Percentiles rank a stretch among this genome's conserved stretches.
Conservation (phyloP, 1,284 basidiomycete species). For the Tremellales sp. region DNA sequence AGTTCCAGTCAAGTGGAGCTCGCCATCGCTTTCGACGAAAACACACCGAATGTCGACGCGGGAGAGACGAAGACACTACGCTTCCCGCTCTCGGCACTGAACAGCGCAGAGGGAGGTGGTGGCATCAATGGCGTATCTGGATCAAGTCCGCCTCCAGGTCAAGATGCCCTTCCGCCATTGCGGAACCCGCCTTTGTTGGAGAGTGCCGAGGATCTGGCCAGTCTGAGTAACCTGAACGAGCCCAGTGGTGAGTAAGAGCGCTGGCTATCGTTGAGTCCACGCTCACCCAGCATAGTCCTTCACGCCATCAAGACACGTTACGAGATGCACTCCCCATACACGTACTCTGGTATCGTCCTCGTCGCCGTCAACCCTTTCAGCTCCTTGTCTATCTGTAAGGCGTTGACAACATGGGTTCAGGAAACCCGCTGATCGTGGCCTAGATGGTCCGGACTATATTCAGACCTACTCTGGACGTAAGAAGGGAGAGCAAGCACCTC, state of each 20-base stretch:
- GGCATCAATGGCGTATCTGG: slow-evolving; percentile 17
- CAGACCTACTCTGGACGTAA: slow-evolving; percentile 91
- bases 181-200: slow-evolving; percentile 95
- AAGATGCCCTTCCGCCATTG: slow-evolving; percentile 69
- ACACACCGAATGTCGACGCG: slow-evolving; percentile 7
- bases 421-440: slow-evolving; percentile 1
- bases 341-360: slow-evolving; percentile 86
- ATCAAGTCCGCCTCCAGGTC: slow-evolving; percentile 20
- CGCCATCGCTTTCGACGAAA: slow-evolving; percentile 31
- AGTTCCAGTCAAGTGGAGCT: slow-evolving; percentile 31
- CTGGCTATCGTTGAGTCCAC: background rate
- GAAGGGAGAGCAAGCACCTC: slow-evolving; percentile 94
- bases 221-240: slow-evolving; percentile 96
- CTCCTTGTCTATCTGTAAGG: slow-evolving; percentile 69
- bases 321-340: slow-evolving; percentile 95
- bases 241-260: slow-evolving; percentile 68
- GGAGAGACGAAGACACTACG: slow-evolving; percentile 31
- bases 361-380: slow-evolving; percentile 98
- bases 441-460: slow-evolving; percentile 88
- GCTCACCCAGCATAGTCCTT: slow-evolving; percentile 60
- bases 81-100: slow-evolving; percentile 36
- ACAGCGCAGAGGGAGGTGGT: slow-evolving; percentile 18
- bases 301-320: slow-evolving; percentile 97
- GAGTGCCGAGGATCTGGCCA: slow-evolving; percentile 95
- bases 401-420: background rate